These are phyloP conservation scores for Aspergillus coremiiformis DNA, from an alignment of 495 filamentous ascomycete species.

Conservation along the genomic window DNA sequence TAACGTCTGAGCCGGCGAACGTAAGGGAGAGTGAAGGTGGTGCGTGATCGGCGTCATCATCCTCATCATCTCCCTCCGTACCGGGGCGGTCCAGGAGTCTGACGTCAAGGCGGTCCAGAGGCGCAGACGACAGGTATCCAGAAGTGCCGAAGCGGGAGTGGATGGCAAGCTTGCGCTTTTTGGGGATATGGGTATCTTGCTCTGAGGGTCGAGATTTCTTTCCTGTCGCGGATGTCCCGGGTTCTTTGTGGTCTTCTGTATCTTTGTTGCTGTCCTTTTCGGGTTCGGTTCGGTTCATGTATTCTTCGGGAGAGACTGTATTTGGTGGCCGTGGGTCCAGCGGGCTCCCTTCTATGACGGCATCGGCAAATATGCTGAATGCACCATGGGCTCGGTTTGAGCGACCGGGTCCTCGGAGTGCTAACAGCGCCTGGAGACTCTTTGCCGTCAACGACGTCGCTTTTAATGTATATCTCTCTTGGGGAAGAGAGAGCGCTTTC, in stretches of 20 bases:
- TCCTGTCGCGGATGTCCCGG: constrained; percentile 3
- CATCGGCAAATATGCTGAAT: constrained; percentile 70
- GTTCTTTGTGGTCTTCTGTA: constrained; percentile 16
- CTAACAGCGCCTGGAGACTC: constrained; percentile 57
- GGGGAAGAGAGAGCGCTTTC: constrained; percentile 63
- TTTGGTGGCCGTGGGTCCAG: constrained; percentile 44
- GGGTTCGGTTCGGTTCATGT: constrained; percentile 20
- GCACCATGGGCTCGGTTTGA: constrained; percentile 64
- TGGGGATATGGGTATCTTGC: constrained; percentile 44
- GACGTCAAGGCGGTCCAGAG: constrained; percentile 28
- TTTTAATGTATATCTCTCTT: constrained; percentile 59
- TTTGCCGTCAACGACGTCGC: constrained; percentile 59
- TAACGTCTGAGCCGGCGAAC: constrained; percentile 72
- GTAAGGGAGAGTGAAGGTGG: constrained; percentile 47
- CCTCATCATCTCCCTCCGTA: background rate
- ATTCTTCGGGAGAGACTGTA: constrained; percentile 37
- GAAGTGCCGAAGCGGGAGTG: constrained; percentile 42
- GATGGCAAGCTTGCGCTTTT: constrained; percentile 53
- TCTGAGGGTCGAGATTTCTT: constrained; percentile 32
- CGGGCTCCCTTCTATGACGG: constrained; percentile 49
- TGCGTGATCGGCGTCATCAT: constrained; percentile 18
- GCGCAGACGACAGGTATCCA: constrained; percentile 21
- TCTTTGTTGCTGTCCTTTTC: constrained; percentile 18
- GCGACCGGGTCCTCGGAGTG: constrained; percentile 56
- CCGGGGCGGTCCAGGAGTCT: constrained; percentile 25